phyloP scores from a whole-genome alignment of 768 basidiomycete species.

The Trametopsis cervina region DNA sequence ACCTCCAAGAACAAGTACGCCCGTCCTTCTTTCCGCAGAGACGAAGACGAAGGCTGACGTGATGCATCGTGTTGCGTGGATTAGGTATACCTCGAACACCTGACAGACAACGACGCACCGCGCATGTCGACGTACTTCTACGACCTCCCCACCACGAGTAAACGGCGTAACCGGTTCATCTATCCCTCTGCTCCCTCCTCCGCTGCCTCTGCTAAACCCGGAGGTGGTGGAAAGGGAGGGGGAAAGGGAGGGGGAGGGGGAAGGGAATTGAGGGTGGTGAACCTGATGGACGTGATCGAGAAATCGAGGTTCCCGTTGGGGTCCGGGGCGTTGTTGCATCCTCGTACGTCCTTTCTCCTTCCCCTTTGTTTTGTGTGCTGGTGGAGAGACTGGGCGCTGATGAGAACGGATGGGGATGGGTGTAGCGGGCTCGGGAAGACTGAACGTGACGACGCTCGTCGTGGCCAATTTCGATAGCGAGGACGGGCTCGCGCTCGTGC shows the following conservation, averaged over 20 bases:
- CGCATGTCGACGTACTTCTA: constrained; percentile 79
- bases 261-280: constrained; percentile 46
- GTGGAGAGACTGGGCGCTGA: background rate
- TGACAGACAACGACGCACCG: constrained; percentile 45
- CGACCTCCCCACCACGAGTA: constrained; percentile 68
- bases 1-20: constrained; percentile 70
- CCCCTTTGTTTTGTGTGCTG: background rate
- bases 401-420: too few species aligned
- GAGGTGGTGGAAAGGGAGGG: too few species aligned
- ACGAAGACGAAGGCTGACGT: too few species aligned
- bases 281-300: constrained; percentile 47
- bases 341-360: constrained; percentile 36
- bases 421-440: constrained; percentile 18
- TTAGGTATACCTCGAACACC: constrained; percentile 47
- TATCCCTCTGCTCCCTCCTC: constrained; percentile 35
- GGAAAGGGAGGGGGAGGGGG: too few species aligned
- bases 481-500: constrained; percentile 51
- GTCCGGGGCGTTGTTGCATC: constrained; percentile 51
- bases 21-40: background rate
- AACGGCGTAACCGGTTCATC: constrained; percentile 72
- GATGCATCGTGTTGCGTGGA: constrained; percentile 18
- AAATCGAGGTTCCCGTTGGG: constrained; percentile 36
- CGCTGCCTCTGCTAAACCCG: constrained; percentile 33
- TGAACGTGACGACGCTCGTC: constrained; percentile 49
- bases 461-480: constrained; percentile 72